Conservation (phyloP, 2,329 filamentous ascomycete genomes). For the Alternaria triticimaculans region DNA sequence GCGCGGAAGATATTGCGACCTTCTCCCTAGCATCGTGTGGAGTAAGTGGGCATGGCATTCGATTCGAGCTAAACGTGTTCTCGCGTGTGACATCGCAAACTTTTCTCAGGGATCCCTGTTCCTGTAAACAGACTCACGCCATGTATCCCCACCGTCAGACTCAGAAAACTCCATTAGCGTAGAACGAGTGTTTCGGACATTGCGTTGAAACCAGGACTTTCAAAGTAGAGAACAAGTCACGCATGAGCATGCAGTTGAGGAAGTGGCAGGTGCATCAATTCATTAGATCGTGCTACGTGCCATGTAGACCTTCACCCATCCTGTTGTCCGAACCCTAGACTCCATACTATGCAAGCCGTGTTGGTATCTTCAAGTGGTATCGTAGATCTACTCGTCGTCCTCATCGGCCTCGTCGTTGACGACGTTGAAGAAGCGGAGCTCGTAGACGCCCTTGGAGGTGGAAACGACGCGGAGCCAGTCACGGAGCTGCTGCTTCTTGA, state of each 20-base stretch:
- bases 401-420: constrained; percentile 98
- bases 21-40: constrained; percentile 3
- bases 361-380: constrained; percentile 15
- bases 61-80: background rate
- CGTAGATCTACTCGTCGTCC: constrained; percentile 85
- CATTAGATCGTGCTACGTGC: constrained; percentile 42
- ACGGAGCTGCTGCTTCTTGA: constrained; percentile 99
- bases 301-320: constrained; percentile 28
- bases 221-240: background rate
- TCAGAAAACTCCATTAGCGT: background rate
- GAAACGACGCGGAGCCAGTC: constrained; percentile 99
- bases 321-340: constrained; percentile 24
- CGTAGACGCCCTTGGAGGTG: constrained; percentile 97
- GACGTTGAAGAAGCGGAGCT: constrained; percentile 99
- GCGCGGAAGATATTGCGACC: constrained; percentile 1
- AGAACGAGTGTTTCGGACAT: background rate
- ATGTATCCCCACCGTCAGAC: background rate
- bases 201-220: background rate
- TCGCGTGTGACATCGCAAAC: background rate
- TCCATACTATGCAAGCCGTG: constrained; percentile 25
- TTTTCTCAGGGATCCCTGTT: background rate
- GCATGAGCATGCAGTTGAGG: background rate
- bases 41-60: background rate
- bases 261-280: constrained; percentile 32
- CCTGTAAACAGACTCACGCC: background rate